These are phyloP conservation scores for Mycena rebaudengoi DNA, from an alignment of 768 basidiomycete species.

Conservation along the genomic window DNA sequence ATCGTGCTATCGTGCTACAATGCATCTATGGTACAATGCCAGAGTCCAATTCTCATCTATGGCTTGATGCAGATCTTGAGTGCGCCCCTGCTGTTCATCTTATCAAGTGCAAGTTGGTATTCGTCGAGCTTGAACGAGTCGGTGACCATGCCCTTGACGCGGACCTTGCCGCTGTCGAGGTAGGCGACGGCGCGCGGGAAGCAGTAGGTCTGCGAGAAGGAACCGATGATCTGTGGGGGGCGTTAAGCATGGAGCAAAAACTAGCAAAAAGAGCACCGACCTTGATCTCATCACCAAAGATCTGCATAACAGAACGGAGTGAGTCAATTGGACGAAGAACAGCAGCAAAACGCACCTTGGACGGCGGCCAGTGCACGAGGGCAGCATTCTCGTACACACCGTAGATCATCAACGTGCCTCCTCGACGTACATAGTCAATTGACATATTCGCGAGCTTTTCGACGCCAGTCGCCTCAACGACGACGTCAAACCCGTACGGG, in stretches of 20 bases:
- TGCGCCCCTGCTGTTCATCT: slow-evolving; percentile 57
- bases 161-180: slow-evolving; percentile 87
- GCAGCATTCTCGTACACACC: slow-evolving; percentile 92
- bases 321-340: background rate
- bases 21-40: too few relatives aligned
- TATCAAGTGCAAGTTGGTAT: slow-evolving; percentile 62
- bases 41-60: too few relatives aligned
- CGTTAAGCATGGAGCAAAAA: slow-evolving; percentile 74
- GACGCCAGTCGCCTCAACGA: slow-evolving; percentile 80
- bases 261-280: slow-evolving; percentile 59
- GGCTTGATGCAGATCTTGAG: slow-evolving; percentile 64
- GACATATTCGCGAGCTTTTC: slow-evolving; percentile 88
- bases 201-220: slow-evolving; percentile 89
- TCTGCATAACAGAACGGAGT: slow-evolving; percentile 47
- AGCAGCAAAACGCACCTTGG: slow-evolving; percentile 70
- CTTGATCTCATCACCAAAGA: slow-evolving; percentile 72
- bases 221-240: slow-evolving; percentile 82
- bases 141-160: slow-evolving; percentile 75
- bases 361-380: slow-evolving; percentile 85
- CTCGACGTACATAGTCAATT: slow-evolving; percentile 89
- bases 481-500: slow-evolving; percentile 72
- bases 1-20: too few relatives aligned
- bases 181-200: slow-evolving; percentile 95
- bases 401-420: slow-evolving; percentile 88
- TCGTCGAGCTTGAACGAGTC: slow-evolving; percentile 52